Percentiles rank a stretch among this genome's conserved stretches.
Evolutionary conservation across 495 filamentous ascomycete species (phyloP).

Genomic region (Annulohypoxylon nitens): DNA sequence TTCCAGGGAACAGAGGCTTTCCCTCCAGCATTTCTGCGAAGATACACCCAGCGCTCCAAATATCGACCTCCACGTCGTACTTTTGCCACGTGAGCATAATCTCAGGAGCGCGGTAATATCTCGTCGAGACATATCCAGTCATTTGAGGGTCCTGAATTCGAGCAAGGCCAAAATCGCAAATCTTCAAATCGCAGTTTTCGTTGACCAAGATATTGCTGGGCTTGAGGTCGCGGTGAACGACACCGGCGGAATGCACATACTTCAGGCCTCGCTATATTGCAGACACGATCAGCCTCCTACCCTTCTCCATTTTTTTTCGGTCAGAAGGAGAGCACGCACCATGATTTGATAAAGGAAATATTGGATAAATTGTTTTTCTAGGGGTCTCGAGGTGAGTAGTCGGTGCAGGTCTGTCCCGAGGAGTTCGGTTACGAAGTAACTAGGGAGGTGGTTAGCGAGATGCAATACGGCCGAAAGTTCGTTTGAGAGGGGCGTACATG

Average conservation of each 20-base stretch:
- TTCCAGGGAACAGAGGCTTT: slow-evolving; percentile 97
- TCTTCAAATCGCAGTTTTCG: slow-evolving; percentile 99
- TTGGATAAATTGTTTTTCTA: slow-evolving; percentile 99
- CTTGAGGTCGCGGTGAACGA: slow-evolving; percentile 97
- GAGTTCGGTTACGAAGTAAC: slow-evolving; percentile 98
- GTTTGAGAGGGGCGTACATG: slow-evolving; percentile 72
- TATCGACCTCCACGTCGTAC: slow-evolving; percentile 99
- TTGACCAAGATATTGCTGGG: slow-evolving; percentile 99
- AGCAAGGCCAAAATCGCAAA: slow-evolving; percentile 97
- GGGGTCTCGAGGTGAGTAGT: slow-evolving; percentile 91
- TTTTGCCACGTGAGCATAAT: slow-evolving; percentile 99
- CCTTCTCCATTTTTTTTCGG: background rate
- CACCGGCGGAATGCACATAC: slow-evolving; percentile 98
- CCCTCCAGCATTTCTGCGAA: slow-evolving; percentile 99
- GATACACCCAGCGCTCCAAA: slow-evolving; percentile 99
- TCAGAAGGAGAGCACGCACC: slow-evolving; percentile 64
- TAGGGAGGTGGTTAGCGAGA: slow-evolving; percentile 58
- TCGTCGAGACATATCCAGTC: slow-evolving; percentile 98
- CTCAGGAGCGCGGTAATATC: slow-evolving; percentile 98
- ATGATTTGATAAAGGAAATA: slow-evolving; percentile 99
- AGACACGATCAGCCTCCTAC: slow-evolving; percentile 18
- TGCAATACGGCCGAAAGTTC: background rate
- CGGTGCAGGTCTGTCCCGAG: slow-evolving; percentile 97
- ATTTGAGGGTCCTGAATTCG: slow-evolving; percentile 99
- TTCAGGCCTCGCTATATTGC: slow-evolving; percentile 86